These are phyloP conservation scores for Yamadazyma aaseri DNA, from an alignment of 1,139 yeast species.

Conservation along the genomic window DNA sequence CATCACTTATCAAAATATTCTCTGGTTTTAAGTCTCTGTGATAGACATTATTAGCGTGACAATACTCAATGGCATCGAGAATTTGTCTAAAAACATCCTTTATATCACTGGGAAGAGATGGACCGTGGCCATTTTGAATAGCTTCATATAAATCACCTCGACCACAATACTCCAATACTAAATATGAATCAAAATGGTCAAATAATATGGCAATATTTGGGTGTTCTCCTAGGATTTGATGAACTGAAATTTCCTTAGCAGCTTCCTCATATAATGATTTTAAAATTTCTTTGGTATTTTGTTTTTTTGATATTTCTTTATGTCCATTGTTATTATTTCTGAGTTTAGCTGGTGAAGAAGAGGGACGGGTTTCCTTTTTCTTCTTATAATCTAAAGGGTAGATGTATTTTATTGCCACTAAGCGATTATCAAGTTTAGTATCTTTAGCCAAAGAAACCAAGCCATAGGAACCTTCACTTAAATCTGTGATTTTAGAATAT, in stretches of 20 bases:
- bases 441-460: conserved; percentile 87
- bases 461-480: conserved; percentile 94
- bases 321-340: conserved; percentile 12
- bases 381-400: conserved; percentile 46
- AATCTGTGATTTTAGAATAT: conserved; percentile 70
- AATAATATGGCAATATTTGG: conserved; percentile 64
- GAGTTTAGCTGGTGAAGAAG: conserved; percentile 40
- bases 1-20: conserved; percentile 75
- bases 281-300: conserved; percentile 24
- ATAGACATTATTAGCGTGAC: conserved; percentile 70
- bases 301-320: conserved; percentile 17
- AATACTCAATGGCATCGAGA: conserved; percentile 73
- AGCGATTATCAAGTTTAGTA: conserved; percentile 40
- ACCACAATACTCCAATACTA: conserved; percentile 83
- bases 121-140: conserved; percentile 77
- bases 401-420: conserved; percentile 86
- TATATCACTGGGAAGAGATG: conserved; percentile 71
- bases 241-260: conserved; percentile 74
- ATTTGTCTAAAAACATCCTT: conserved; percentile 76
- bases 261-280: conserved; percentile 60
- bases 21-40: conserved; percentile 93
- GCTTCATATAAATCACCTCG: conserved; percentile 95
- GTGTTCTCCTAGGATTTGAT: conserved; percentile 64
- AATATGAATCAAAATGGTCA: conserved; percentile 78
- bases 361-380: conserved; percentile 25